A percentile compares a stretch with the other conserved stretches of the same genome.
Evolutionary conservation across 23 red algal genomes (phyloP).

Genomic region (Gracilaria domingensis): DNA sequence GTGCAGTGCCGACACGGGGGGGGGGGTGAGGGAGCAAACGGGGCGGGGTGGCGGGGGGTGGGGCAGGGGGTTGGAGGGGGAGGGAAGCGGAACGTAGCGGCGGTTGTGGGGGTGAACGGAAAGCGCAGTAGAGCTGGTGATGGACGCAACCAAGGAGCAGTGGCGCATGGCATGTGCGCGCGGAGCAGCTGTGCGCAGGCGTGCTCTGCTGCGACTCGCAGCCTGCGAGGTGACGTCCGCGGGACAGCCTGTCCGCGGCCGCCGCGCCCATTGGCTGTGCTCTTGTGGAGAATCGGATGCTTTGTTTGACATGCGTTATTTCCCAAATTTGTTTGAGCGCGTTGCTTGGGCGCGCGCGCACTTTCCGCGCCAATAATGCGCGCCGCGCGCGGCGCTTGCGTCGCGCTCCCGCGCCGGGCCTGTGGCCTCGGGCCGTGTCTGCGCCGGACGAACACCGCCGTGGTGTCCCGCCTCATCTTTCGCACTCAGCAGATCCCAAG

Average conservation of each 20-base stretch:
- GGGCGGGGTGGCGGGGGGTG: too few species aligned
- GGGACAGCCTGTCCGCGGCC: not conserved
- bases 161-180: constrained; percentile 30
- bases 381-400: too few species aligned
- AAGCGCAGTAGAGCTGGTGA: not conserved
- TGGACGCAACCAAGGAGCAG: not conserved
- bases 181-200: not conserved
- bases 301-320: not conserved
- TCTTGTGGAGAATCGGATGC: not conserved
- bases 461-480: too few species aligned
- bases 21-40: too few species aligned
- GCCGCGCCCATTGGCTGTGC: not conserved
- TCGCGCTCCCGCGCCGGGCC: too few species aligned
- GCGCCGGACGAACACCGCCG: too few species aligned
- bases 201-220: constrained; percentile 20
- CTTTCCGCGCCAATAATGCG: not conserved
- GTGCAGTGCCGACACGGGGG: too few species aligned
- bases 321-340: constrained; percentile 12
- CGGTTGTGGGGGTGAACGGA: not conserved
- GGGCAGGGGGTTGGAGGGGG: too few species aligned
- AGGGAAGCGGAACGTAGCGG: not conserved
- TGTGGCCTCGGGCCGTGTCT: too few species aligned
- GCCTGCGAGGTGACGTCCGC: not conserved
- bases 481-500: too few species aligned
- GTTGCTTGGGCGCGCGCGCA: not conserved